A percentile compares a stretch with the other conserved stretches of the same genome.
phyloP scores from a whole-genome alignment of 1,139 yeast species.

The Fermentozyma sake region DNA sequence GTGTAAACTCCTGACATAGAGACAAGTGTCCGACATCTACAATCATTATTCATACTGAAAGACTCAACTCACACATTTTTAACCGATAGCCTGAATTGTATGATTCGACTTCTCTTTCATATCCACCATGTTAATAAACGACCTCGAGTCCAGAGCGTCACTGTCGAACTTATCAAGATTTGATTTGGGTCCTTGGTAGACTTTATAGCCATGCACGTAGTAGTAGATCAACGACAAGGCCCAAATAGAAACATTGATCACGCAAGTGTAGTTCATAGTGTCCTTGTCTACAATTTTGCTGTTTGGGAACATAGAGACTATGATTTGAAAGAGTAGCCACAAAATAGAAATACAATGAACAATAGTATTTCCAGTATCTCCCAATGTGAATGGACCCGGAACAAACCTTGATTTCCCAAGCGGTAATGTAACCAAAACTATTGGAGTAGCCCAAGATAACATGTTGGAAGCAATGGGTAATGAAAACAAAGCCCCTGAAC shows the following conservation, averaged over 20 bases:
- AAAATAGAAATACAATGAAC: conserved; percentile 21
- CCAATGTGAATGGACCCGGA: conserved; percentile 32
- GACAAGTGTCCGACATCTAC: neutral
- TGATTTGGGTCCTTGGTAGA: conserved; percentile 32
- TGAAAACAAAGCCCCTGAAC: conserved; percentile 45
- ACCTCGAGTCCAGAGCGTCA: too few species aligned
- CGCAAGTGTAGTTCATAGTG: conserved; percentile 35
- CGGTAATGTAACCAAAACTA: conserved; percentile 37
- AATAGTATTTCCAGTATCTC: conserved; percentile 17
- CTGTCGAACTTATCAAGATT: conserved; percentile 19
- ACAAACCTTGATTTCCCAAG: conserved; percentile 28
- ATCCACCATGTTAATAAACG: neutral
- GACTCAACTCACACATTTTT: neutral
- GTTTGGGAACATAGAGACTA: conserved; percentile 39
- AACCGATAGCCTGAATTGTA: neutral
- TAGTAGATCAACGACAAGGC: conserved; percentile 22
- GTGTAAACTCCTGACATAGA: too few species aligned
- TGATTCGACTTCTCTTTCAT: conserved; percentile 1
- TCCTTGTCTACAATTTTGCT: conserved; percentile 19
- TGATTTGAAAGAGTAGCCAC: conserved; percentile 30
- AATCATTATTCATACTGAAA: neutral
- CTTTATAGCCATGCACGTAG: conserved; percentile 15
- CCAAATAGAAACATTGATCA: conserved; percentile 35
- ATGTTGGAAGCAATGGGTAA: conserved; percentile 45
- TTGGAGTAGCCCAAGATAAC: conserved; percentile 40